These are phyloP conservation scores for Fusarium camptoceras DNA, from an alignment of 2,329 filamentous ascomycete species.

Conservation along the genomic window DNA sequence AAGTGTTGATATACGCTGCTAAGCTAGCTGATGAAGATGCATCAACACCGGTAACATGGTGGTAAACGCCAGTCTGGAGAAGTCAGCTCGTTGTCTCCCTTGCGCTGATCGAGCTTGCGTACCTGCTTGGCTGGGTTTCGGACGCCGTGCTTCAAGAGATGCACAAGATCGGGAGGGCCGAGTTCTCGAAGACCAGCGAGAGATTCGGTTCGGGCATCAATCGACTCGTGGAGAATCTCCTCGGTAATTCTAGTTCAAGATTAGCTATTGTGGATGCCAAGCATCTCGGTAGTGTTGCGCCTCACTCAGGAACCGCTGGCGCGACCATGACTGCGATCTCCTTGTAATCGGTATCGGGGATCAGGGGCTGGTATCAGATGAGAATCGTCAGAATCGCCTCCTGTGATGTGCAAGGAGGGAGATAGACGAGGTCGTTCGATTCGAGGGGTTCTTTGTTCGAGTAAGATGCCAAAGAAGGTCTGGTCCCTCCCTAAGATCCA, in stretches of 20 bases:
- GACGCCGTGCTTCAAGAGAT: conserved; percentile 82
- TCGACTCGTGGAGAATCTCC: conserved; percentile 89
- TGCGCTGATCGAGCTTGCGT: conserved; percentile 35
- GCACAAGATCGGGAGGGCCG: conserved; percentile 94
- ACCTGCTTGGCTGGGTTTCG: conserved; percentile 69
- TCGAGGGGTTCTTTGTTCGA: conserved; percentile 28
- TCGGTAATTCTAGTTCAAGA: conserved; percentile 80
- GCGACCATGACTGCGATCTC: conserved; percentile 69
- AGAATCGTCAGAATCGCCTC: conserved; percentile 10
- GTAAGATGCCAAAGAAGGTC: conserved; percentile 35
- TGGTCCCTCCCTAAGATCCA: conserved; percentile 46
- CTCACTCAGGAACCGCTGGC: conserved; percentile 80
- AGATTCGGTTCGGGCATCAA: conserved; percentile 92
- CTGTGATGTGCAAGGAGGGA: conserved; percentile 1
- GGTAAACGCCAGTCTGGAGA: conserved; percentile 86
- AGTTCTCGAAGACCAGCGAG: conserved; percentile 89
- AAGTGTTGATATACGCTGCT: conserved; percentile 97
- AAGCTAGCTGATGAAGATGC: conserved; percentile 97
- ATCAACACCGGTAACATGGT: conserved; percentile 97
- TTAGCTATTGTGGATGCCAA: conserved; percentile 40
- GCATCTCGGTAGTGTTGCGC: conserved; percentile 45
- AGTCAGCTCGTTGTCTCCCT: conserved; percentile 38
- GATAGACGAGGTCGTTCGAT: conserved; percentile 9
- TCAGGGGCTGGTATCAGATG: not conserved
- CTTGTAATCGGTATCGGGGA: conserved; percentile 24